Percentiles rank a stretch among this genome's conserved stretches.
Conservation (phyloP, 257 asterid genomes). For the Solanum arcanum region DNA sequence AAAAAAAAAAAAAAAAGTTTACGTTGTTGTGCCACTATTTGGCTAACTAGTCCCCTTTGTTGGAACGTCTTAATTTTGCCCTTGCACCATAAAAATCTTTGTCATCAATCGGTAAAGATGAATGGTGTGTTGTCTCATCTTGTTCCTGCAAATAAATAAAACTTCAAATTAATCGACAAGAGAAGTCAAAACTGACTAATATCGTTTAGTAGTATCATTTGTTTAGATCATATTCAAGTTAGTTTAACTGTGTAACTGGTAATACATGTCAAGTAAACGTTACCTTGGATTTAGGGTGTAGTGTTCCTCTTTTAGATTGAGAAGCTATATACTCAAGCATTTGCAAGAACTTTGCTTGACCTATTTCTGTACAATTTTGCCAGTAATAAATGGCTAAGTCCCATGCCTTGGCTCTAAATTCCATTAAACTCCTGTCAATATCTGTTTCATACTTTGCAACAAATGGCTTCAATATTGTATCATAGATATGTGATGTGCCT, state of each 20-base stretch:
- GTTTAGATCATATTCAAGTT: not conserved
- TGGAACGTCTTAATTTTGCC: not conserved
- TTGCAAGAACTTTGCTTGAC: slow-evolving; percentile 52
- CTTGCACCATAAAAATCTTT: not conserved
- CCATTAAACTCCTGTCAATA: slow-evolving; percentile 49
- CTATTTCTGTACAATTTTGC: slow-evolving; percentile 69
- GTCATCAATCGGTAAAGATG: not conserved
- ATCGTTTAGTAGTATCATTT: not conserved
- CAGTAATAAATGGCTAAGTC: slow-evolving; percentile 61
- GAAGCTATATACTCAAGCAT: slow-evolving; percentile 45
- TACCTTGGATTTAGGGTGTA: slow-evolving; percentile 29
- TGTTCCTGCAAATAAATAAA: not conserved
- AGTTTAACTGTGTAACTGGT: not conserved
- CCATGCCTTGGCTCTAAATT: slow-evolving; percentile 64
- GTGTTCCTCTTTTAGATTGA: slow-evolving; percentile 25
- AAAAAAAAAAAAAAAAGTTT: not conserved
- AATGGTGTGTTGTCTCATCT: not conserved
- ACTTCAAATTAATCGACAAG: not conserved
- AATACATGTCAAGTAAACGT: not conserved
- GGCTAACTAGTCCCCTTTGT: not conserved
- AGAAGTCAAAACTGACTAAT: not conserved
- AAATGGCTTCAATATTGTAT: slow-evolving; percentile 50
- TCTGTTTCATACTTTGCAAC: slow-evolving; percentile 50
- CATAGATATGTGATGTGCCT: slow-evolving; percentile 62
- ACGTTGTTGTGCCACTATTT: not conserved